Percentiles rank a stretch among this genome's conserved stretches.
These are phyloP conservation scores for Coniosporium tulheliwenetii DNA, from an alignment of 2,329 filamentous ascomycete genomes.

Conservation along the genomic window DNA sequence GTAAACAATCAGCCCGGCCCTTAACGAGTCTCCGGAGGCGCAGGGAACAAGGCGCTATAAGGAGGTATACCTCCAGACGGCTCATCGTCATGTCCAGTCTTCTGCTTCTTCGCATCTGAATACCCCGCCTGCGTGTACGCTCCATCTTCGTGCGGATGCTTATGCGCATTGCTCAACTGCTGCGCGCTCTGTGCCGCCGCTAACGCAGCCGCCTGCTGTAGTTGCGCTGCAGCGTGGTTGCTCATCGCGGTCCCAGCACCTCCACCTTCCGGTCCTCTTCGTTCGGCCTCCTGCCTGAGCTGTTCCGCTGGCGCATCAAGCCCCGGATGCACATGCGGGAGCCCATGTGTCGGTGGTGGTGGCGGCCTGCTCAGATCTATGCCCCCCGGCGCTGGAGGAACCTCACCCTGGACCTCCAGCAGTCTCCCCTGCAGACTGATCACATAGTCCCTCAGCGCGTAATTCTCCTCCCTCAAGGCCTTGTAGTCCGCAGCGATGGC, in stretches of 20 bases:
- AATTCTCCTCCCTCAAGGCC: constrained; percentile 74
- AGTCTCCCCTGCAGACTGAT: constrained; percentile 77
- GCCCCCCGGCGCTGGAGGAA: constrained; percentile 68
- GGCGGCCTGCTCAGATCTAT: constrained; percentile 50
- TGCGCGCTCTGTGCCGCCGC: neutral
- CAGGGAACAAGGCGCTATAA: no score
- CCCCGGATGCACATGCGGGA: no score
- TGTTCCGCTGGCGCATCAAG: neutral
- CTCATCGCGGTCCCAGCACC: neutral
- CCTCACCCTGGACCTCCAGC: constrained; percentile 68
- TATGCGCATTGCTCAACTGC: neutral
- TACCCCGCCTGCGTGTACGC: neutral
- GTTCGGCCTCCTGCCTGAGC: neutral
- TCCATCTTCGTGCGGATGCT: neutral
- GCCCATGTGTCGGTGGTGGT: neutral
- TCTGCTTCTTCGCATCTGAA: no score
- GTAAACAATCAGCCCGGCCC: no score
- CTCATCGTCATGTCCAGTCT: no score
- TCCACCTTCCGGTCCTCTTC: neutral
- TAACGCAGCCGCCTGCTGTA: neutral
- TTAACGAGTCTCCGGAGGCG: no score
- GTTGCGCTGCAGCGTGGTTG: neutral
- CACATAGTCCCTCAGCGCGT: constrained; percentile 80
- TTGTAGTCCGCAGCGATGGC: constrained; percentile 66
- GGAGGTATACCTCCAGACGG: no score